These are phyloP conservation scores for Dactylellina drechsleri DNA, from an alignment of 2,329 filamentous ascomycete species.

Conservation along the genomic window DNA sequence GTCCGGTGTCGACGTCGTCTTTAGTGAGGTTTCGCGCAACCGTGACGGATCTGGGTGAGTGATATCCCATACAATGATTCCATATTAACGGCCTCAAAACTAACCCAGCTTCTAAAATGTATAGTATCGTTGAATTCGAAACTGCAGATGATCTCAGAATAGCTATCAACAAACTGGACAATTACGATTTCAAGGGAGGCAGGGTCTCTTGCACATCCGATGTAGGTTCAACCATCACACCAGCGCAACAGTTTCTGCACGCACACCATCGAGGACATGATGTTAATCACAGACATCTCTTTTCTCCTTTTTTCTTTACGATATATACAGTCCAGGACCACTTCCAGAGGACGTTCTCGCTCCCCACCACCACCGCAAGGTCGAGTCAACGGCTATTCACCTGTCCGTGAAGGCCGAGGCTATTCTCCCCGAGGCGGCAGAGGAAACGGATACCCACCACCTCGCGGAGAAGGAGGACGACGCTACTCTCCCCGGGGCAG, in stretches of 20 bases:
- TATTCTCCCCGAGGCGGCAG: conserved; percentile 41
- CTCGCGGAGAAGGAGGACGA: conserved; percentile 31
- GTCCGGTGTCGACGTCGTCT: conserved; percentile 96
- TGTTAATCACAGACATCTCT: conserved; percentile 19
- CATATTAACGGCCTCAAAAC: background rate
- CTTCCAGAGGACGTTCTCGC: conserved; percentile 49
- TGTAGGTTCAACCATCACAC: conserved; percentile 67
- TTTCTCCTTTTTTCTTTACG: background rate
- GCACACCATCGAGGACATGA: conserved; percentile 54
- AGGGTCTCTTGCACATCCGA: conserved; percentile 87
- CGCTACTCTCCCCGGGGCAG: conserved; percentile 44
- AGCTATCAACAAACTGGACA: conserved; percentile 94
- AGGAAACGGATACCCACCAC: conserved; percentile 43
- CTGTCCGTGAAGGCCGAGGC: conserved; percentile 33
- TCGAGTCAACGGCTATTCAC: conserved; percentile 43
- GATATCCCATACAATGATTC: conserved; percentile 31
- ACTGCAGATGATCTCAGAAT: conserved; percentile 87
- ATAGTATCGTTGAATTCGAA: conserved; percentile 97
- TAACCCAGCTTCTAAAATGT: background rate
- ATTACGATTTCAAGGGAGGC: conserved; percentile 89
- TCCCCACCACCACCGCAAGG: conserved; percentile 42
- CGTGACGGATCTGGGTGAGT: conserved; percentile 89
- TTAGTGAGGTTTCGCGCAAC: conserved; percentile 93
- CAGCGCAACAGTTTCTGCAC: conserved; percentile 11
- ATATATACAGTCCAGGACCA: conserved; percentile 38